These are phyloP conservation scores for Sphaerulina vaccinii DNA, from an alignment of 2,329 filamentous ascomycete genomes.

Conservation along the genomic window DNA sequence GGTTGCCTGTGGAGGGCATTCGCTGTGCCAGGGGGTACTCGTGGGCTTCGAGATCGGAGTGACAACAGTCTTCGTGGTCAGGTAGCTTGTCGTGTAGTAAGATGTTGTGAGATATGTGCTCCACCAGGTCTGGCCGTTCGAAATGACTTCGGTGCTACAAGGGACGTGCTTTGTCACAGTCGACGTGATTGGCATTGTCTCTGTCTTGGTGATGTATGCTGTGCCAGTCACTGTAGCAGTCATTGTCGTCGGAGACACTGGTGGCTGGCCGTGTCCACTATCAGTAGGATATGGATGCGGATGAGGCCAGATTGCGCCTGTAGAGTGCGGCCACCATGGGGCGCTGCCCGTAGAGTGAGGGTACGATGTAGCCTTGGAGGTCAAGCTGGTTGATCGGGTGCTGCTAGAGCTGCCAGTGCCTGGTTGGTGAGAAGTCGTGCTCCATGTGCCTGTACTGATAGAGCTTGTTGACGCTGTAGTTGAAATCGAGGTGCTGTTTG, in stretches of 20 bases:
- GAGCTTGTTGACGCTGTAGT: not conserved
- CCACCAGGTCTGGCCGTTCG: slow-evolving; percentile 14
- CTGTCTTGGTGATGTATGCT: slow-evolving; percentile 2
- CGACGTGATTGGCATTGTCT: slow-evolving; percentile 4
- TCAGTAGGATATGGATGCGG: slow-evolving; percentile 6
- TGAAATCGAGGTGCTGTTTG: not conserved
- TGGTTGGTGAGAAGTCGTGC: no score
- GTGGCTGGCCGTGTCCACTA: not conserved
- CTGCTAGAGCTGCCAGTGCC: no score
- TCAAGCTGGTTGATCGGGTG: no score
- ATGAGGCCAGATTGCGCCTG: not conserved
- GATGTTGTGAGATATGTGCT: slow-evolving; percentile 11
- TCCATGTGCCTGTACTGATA: no score
- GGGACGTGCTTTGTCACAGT: slow-evolving; percentile 12
- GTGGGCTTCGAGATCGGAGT: not conserved
- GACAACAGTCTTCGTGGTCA: slow-evolving; percentile 1
- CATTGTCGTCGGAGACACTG: not conserved
- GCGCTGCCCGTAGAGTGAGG: not conserved
- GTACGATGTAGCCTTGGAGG: not conserved
- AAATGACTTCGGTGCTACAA: slow-evolving; percentile 10
- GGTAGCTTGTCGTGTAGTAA: slow-evolving; percentile 10
- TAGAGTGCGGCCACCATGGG: not conserved
- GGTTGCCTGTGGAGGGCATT: slow-evolving; percentile 10
- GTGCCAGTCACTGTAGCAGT: no score
- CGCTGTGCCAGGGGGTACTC: not conserved